Percentiles rank a stretch among this genome's conserved stretches.
phyloP scores from a whole-genome alignment of 495 filamentous ascomycete species.

The Tricharina praecox region DNA sequence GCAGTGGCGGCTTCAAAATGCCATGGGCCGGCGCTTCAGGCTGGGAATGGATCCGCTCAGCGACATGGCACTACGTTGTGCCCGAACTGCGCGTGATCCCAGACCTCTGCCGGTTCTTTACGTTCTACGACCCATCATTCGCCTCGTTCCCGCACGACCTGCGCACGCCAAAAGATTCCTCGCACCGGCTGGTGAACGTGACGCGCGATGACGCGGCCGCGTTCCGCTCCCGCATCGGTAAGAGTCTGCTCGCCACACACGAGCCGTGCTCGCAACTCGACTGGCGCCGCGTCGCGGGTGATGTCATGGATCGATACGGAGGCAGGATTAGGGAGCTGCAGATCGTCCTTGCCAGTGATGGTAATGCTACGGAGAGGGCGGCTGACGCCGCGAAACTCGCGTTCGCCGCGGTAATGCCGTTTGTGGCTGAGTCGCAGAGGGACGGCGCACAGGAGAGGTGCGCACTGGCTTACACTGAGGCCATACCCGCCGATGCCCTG shows the following conservation, averaged over 20 bases:
- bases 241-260: slow-evolving; percentile 2
- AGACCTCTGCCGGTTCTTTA: slow-evolving; percentile 12
- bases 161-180: slow-evolving; percentile 3
- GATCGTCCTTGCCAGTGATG: neutral
- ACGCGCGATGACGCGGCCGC: slow-evolving; percentile 5
- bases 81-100: slow-evolving; percentile 9
- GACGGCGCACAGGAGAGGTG: slow-evolving; percentile 6
- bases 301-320: slow-evolving; percentile 10
- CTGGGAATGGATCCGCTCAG: slow-evolving; percentile 16
- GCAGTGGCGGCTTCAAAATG: too few relatives aligned
- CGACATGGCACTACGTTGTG: slow-evolving; percentile 11
- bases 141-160: slow-evolving; percentile 2
- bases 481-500: neutral
- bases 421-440: neutral
- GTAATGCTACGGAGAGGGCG: neutral
- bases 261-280: slow-evolving; percentile 10
- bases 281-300: slow-evolving; percentile 8
- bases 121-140: slow-evolving; percentile 8
- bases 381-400: neutral
- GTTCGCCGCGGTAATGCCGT: slow-evolving; percentile 10
- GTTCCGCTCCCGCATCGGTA: slow-evolving; percentile 6
- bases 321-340: slow-evolving; percentile 6
- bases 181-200: slow-evolving; percentile 5
- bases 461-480: neutral
- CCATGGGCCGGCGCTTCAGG: slow-evolving; percentile 7